Base-by-base conservation (phyloP, 2,329 filamentous ascomycete genomes). In the Cryoendolithus antarcticus region DNA sequence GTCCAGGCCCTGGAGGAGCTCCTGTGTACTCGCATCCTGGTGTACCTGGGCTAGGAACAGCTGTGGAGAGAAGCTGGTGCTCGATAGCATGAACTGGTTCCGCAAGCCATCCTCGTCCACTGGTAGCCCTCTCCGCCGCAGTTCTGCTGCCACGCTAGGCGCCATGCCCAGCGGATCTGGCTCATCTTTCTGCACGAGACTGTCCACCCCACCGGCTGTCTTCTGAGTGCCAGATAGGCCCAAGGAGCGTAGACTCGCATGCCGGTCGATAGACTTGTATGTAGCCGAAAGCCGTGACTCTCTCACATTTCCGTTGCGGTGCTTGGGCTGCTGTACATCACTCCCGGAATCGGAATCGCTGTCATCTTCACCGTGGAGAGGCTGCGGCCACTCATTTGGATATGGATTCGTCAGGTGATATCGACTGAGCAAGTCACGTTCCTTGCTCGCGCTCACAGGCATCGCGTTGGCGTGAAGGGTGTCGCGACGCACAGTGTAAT, bases 1-100 rank as follows among this genome's bases (percentile, higher is more conserved):
- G 49, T 94, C 82, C 12, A 98, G 74, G 3, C 91, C 93, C 35
- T 75, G 70, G 9, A 94, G 69, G 1, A 98, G 69, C 34, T 79
- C 76, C 50, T 86, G 75, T 1, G 88, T 94, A 40, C 89, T 86
- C 39, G 83, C 89, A 35, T 78, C 75, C 43, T 83, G 79, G 60
- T 98, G 93, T 48, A 93, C 82, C 59, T 95, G 85, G 0, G 89
- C 91, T 9, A 98, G 72, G 60, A 95, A 98, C 6, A 94, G 68
- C 3, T 84, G 77, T 2, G 91, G 91, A 1, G 86, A 93, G 65
- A 98, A 98, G 37, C 84, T 88, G 9, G 89, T 96, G 10, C 89
- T 96, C 8, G 88, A 95, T 13, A 98, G 75, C 40, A 98, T 74
- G 62, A 96, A 98, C 47, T 86, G 84, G 57, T 94, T 95, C 42